Evolutionary conservation across 345 rosid genomes (phyloP).

Genomic region (Eucalyptus camaldulensis): DNA sequence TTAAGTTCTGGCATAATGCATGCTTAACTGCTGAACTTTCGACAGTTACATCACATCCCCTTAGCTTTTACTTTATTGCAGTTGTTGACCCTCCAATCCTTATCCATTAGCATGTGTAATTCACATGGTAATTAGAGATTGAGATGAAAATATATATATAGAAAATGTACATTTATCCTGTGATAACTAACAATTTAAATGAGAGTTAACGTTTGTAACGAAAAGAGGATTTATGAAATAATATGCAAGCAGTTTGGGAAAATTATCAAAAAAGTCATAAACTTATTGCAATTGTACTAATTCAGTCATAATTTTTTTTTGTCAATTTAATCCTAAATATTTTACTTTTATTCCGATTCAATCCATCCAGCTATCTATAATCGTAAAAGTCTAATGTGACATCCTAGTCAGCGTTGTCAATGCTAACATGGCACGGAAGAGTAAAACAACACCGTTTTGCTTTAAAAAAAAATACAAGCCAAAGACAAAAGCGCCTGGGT

Average conservation of each 20-base stretch:
- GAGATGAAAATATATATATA: not conserved
- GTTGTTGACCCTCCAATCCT: not conserved
- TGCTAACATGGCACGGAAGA: rapidly evolving
- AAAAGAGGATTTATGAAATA: not conserved
- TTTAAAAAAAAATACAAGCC: no score
- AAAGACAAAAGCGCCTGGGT: not conserved
- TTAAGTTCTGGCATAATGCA: rapidly evolving
- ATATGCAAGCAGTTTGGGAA: not conserved
- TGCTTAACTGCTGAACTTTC: not conserved
- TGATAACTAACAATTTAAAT: not conserved
- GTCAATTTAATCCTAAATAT: no score
- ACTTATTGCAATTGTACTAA: rapidly evolving
- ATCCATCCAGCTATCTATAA: not conserved
- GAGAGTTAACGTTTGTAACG: not conserved
- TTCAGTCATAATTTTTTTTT: no score
- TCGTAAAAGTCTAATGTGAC: not conserved
- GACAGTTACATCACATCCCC: not conserved
- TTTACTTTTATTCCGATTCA: rapidly evolving
- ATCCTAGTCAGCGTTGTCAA: not conserved
- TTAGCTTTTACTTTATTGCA: not conserved
- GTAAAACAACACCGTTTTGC: not conserved
- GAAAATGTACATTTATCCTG: no score
- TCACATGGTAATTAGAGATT: not conserved
- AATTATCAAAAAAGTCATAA: no score
- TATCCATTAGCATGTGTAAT: not conserved